Evolutionary conservation across 2,329 filamentous ascomycete species (phyloP).

Genomic region (Curvularia sp.): DNA sequence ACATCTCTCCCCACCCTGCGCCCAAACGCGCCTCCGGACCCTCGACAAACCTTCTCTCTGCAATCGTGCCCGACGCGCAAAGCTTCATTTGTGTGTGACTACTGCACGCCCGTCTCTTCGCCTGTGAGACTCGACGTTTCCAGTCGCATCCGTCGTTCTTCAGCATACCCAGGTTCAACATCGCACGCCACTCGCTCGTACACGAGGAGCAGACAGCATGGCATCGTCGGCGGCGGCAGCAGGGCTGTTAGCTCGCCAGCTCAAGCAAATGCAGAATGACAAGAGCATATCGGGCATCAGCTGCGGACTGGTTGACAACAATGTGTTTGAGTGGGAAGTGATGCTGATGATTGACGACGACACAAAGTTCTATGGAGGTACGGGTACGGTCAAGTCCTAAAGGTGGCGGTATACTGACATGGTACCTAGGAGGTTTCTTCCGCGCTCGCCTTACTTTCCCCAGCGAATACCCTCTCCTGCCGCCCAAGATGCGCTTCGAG

Average conservation of each 20-base stretch:
- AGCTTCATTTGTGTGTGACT: constrained; percentile 1
- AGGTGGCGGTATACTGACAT: constrained; percentile 12
- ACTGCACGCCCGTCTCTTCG: constrained; percentile 3
- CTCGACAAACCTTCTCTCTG: constrained; percentile 16
- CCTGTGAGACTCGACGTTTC: background rate
- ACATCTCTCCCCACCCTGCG: constrained; percentile 22
- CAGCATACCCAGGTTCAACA: constrained; percentile 9
- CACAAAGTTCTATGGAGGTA: constrained; percentile 91
- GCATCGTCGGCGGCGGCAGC: constrained; percentile 64
- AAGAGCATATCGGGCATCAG: constrained; percentile 95
- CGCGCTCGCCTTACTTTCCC: constrained; percentile 94
- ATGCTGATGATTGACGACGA: constrained; percentile 99
- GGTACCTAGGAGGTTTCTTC: constrained; percentile 77
- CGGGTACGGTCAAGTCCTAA: no score
- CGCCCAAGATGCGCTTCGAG: constrained; percentile 94
- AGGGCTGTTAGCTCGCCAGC: constrained; percentile 79
- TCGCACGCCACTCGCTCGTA: constrained; percentile 16
- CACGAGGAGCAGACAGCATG: constrained; percentile 32
- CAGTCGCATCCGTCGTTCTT: constrained; percentile 3
- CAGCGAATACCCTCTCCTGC: constrained; percentile 94
- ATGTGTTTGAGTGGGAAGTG: constrained; percentile 97
- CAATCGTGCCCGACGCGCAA: background rate
- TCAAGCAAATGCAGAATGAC: constrained; percentile 91
- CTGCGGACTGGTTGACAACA: constrained; percentile 83
- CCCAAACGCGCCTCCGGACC: constrained; percentile 24